Evolutionary conservation across 176 grass and related monocot genomes (phyloP).

Genomic region (Tillandsia fasciculata): DNA sequence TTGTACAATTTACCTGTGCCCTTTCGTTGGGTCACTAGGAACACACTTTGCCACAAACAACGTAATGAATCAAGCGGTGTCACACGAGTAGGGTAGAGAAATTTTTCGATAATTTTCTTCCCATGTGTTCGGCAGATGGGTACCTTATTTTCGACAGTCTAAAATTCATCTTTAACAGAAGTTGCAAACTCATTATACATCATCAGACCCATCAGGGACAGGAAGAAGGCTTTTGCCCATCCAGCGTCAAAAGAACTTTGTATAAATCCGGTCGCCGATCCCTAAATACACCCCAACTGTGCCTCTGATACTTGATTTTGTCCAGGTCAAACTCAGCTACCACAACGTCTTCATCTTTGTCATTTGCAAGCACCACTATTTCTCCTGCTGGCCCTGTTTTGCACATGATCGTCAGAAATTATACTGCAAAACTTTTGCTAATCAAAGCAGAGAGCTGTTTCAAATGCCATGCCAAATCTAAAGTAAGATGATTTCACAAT

Average conservation of each 20-base stretch:
- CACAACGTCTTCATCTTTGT: slow-evolving; percentile 72
- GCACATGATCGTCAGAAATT: not conserved
- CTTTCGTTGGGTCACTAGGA: not conserved
- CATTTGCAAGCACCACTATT: slow-evolving; percentile 67
- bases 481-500: too few relatives aligned
- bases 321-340: slow-evolving; percentile 76
- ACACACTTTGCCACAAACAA: too few relatives aligned
- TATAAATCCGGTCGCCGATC: slow-evolving; percentile 81
- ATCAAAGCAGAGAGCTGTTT: too few relatives aligned
- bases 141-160: not conserved
- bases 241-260: slow-evolving; percentile 59
- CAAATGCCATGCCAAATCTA: too few relatives aligned
- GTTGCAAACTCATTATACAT: not conserved
- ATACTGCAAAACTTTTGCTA: not conserved
- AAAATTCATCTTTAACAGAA: not conserved
- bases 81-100: too few relatives aligned
- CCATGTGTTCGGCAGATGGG: too few relatives aligned
- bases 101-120: too few relatives aligned
- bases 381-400: slow-evolving; percentile 67
- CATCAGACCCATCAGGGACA: not conserved
- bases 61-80: too few relatives aligned
- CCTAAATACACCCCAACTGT: slow-evolving; percentile 86
- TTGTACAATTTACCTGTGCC: not conserved
- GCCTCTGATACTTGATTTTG: slow-evolving; percentile 55
- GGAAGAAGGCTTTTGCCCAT: slow-evolving; percentile 36